Evolutionary conservation across 345 rosid genomes (phyloP).

Genomic region (Brassica rapa): DNA sequence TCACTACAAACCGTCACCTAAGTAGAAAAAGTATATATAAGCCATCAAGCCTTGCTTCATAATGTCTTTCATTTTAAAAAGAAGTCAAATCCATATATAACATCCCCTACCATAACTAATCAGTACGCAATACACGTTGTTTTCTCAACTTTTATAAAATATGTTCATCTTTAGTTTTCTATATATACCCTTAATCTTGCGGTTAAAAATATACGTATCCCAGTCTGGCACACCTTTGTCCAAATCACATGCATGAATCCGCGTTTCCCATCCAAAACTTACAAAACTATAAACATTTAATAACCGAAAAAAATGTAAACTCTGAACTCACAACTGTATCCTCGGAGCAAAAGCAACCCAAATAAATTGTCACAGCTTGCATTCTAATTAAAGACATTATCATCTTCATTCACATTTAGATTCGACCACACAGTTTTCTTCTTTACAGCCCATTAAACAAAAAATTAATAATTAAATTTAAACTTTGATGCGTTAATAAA

Average conservation of each 20-base stretch:
- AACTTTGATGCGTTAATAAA: constrained; percentile 18
- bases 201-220: background rate
- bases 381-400: constrained; percentile 32
- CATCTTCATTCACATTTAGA: constrained; percentile 22
- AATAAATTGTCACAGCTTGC: constrained; percentile 39
- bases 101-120: background rate
- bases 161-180: background rate
- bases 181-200: background rate
- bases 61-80: background rate
- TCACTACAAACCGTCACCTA: background rate
- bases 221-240: constrained; percentile 5
- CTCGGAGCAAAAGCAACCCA: constrained; percentile 21
- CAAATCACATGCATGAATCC: constrained; percentile 37
- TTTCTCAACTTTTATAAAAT: background rate
- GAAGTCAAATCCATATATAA: background rate
- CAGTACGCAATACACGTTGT: background rate
- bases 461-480: background rate
- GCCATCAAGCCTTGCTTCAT: background rate
- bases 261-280: constrained; percentile 17
- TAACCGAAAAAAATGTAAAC: constrained; percentile 9
- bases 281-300: background rate
- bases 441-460: constrained; percentile 34
- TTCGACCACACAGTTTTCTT: constrained; percentile 12
- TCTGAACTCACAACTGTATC: constrained; percentile 36
- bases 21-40: background rate